Base-by-base conservation (phyloP, 176 grass and related monocot genomes). In the Oryza meridionalis region DNA sequence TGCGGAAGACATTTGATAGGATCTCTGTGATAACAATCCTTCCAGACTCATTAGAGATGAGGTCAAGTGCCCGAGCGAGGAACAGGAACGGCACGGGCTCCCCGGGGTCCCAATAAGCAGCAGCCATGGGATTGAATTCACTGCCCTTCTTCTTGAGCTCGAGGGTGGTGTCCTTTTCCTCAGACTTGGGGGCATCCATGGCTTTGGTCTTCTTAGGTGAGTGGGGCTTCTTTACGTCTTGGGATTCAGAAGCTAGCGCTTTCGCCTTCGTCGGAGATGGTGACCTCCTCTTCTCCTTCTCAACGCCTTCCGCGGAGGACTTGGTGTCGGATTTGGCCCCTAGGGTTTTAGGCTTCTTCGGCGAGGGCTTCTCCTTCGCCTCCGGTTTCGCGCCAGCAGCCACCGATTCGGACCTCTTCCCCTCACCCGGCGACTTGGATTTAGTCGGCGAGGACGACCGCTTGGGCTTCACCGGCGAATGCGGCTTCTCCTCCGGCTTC, bases 1-100 rank as follows among this genome's bases (percentile, higher is more conserved):
- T 90, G 31, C 96, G 80, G 63, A 99, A 96, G 69, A 94, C 93
- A 32, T 99, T 99, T 8, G 93, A 96, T 19, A 99, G 80, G 55
- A 99, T 99, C 40, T 99, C 96, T 3, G 96, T 89, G 61, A 99
- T 99, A 72, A 84, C 70, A 49, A 99, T 86, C 45, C 96, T 81
- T 31, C 96, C 91, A 65, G 87, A 90, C 88, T 99, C 96, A 4
- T 95, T 94, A 59, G 93, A 87, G 58, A 99, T 99, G 84, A 99
- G 91, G 77, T 99, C 93, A 9, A 95, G 87, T 1, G 96, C 96
- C 26, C 79, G 85, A n/a, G 90, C 91, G 64, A 99, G 49, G 84
- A 99, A 99, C 21, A 92, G 81, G 50, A 99, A 99, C 1, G 96
- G 96, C 67, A 99, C 96, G 0, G 89, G 88, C 27, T 99, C 93